These are phyloP conservation scores for Cercophora scortea DNA, from an alignment of 495 filamentous ascomycete genomes.

Conservation along the genomic window DNA sequence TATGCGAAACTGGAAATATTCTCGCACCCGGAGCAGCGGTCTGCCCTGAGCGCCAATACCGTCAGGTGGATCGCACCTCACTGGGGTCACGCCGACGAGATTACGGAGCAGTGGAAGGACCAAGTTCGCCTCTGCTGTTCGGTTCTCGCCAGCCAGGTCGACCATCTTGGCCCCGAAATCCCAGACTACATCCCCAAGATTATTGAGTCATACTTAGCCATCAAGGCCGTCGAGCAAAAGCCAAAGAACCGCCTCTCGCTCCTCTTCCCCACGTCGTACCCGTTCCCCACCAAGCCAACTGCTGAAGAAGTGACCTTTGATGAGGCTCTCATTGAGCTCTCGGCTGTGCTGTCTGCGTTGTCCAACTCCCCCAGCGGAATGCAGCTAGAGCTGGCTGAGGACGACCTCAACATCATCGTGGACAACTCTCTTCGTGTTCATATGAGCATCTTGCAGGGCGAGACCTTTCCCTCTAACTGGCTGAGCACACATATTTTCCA, in stretches of 20 bases:
- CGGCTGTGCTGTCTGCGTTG: conserved; percentile 75
- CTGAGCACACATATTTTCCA: conserved; percentile 91
- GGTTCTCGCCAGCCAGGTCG: conserved; percentile 75
- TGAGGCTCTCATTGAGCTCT: conserved; percentile 82
- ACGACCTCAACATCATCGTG: conserved; percentile 68
- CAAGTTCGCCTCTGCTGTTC: conserved; percentile 90
- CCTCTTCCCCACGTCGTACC: conserved; percentile 83
- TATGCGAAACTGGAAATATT: conserved; percentile 76
- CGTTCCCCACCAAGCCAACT: conserved; percentile 71
- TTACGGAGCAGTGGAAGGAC: conserved; percentile 82
- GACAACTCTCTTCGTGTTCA: conserved; percentile 72
- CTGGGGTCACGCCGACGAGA: conserved; percentile 69
- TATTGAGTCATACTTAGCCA: conserved; percentile 76
- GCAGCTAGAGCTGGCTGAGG: conserved; percentile 61
- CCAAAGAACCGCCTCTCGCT: conserved; percentile 68
- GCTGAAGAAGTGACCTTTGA: conserved; percentile 62
- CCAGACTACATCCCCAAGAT: conserved; percentile 87
- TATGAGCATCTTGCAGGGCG: conserved; percentile 79
- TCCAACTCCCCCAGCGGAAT: conserved; percentile 61
- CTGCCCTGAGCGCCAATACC: conserved; percentile 69
- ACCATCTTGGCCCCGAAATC: conserved; percentile 69
- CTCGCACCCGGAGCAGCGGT: conserved; percentile 62
- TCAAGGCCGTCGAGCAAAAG: conserved; percentile 55
- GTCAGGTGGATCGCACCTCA: conserved; percentile 88
- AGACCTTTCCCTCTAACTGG: conserved; percentile 86